Evolutionary conservation across 164 flowering plant species (phyloP), one percentile per base, ranked within the genome.

Genomic region (Nelumbo lutea): DNA sequence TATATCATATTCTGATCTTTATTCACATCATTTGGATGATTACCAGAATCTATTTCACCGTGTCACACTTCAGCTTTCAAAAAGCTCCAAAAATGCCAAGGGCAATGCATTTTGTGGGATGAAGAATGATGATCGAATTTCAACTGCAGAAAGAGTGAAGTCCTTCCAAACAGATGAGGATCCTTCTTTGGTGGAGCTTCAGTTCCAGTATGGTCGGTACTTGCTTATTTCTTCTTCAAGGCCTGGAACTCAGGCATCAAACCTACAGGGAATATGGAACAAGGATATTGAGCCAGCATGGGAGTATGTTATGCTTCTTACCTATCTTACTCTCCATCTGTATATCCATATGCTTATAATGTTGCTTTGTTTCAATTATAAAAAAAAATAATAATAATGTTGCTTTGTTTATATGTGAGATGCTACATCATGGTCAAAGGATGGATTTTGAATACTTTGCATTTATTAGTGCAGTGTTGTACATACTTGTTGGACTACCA

Each of bases 221-320:
- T 81, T 95, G 78, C 88, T 95, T 45, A 91, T 95, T 66, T 84
- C 97, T 74, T 87, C 87, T 79, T 91, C 98, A 50, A 83, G 97
- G 62, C 94, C 96, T 71, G 96, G 96, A 83, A 88, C 94, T 62
- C 96, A 95, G 78, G 83, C 76, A 64, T 82, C 98, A 67, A 91
- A 91, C 79, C 81, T 91, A 52, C 98, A 95, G 75, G 98, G 98
- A 27, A 89, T 95, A 70, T 95, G 98, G 97, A 95, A 83, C 79
- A 82, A 89, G 74, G 84, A 91, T 62, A 63, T 87, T 53, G 85
- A 82, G 68, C 98, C 98, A 53, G 72, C 91, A 74, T 95, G 98
- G 98, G 97, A 95, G 98, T 93, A 89, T 65, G 96, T 79, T 72
- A 63, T 65, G 27, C 38, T 57, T 40, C 68, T 48, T 0, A 38